Evolutionary conservation across 805 yeast species (phyloP), one percentile per base, ranked within the genome.

Genomic region (Teunomyces atbi): DNA sequence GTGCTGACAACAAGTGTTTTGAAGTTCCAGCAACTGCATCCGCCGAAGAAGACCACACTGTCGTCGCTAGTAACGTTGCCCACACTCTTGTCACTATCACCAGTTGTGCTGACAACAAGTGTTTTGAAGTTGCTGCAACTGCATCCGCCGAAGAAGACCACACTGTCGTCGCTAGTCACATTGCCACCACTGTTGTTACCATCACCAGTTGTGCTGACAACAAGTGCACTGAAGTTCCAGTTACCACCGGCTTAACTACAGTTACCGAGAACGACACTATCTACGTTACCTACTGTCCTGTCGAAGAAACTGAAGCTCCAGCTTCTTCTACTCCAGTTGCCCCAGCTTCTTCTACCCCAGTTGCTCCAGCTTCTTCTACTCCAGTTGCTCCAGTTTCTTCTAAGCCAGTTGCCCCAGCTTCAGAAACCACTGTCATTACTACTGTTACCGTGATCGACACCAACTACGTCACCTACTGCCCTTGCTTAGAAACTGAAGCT

Each of bases 161-260:
- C 35, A 35, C 68, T 41, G 47, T 21, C 38, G 44, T 51, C 29
- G 46, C 44, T 49, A 50, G 48, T 42, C 37, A 48, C 33, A 19
- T 45, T 33, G 52, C 55, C 36, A 64, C 69, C 42, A 63, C 67
- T 28, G 49, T 63, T 41, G 49, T 65, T 42, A 66, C 70, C 50
- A 56, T 64, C 46, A 64, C 73, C 45, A 59, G 68, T 41, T 69
- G 74, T 53, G 51, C 61, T 16, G 60, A 61, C 48, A 46, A 63
- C 59, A 53, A 45, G 37, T 68, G 75, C 47, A 16, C 44, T 10
- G 40, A 32, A n/a, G 50, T 48, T 20, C 49, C 60, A 41, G 45
- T 37, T 15, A 65, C 70, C 53, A 66, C 72, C 41, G 70, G 69
- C 58, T 46, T 65, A 32, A 66, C 72, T 57, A 66, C 71, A 38